phyloP scores from a whole-genome alignment of 768 basidiomycete species.

The Auriculariales sp. region DNA sequence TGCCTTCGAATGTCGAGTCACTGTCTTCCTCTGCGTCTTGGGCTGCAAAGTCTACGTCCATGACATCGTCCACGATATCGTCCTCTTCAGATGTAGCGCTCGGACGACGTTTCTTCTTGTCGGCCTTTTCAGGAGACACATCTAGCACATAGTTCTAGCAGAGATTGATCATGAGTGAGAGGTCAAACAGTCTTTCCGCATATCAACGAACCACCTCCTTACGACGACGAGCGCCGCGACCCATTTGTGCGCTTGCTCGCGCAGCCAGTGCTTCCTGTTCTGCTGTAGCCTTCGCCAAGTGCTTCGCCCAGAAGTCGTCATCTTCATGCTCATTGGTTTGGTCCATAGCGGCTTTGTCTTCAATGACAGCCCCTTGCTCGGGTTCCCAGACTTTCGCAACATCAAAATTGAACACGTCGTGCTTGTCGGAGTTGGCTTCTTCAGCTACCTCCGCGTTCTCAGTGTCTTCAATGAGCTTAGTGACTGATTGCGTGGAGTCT shows the following conservation, averaged over 20 bases:
- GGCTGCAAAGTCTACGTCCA: slow-evolving; percentile 9
- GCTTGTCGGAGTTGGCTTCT: slow-evolving; percentile 29
- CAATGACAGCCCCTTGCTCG: slow-evolving; percentile 48
- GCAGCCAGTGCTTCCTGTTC: slow-evolving; percentile 31
- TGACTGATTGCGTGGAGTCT: slow-evolving; percentile 75
- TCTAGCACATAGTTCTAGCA: slow-evolving; percentile 17
- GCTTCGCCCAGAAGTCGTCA: slow-evolving; percentile 70
- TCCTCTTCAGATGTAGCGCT: slow-evolving; percentile 22
- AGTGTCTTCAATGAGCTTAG: slow-evolving; percentile 75
- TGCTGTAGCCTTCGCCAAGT: slow-evolving; percentile 33
- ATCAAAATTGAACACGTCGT: slow-evolving; percentile 52
- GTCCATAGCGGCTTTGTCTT: slow-evolving; percentile 28
- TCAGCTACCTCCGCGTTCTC: slow-evolving; percentile 54
- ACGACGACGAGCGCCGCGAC: slow-evolving; percentile 55
- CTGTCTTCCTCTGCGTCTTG: not conserved
- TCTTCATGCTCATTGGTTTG: too few species aligned
- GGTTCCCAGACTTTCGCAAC: slow-evolving; percentile 91
- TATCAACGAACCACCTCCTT: slow-evolving; percentile 44
- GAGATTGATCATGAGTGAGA: not conserved
- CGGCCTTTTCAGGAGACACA: slow-evolving; percentile 23
- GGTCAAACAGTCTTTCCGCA: slow-evolving; percentile 27
- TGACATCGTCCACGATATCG: slow-evolving; percentile 17
- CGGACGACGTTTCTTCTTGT: slow-evolving; percentile 11
- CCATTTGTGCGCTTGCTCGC: slow-evolving; percentile 39
- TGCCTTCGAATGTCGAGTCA: slow-evolving; percentile 1